phyloP scores from a whole-genome alignment of 345 rosid genomes.

The Dipteronia dyeriana region DNA sequence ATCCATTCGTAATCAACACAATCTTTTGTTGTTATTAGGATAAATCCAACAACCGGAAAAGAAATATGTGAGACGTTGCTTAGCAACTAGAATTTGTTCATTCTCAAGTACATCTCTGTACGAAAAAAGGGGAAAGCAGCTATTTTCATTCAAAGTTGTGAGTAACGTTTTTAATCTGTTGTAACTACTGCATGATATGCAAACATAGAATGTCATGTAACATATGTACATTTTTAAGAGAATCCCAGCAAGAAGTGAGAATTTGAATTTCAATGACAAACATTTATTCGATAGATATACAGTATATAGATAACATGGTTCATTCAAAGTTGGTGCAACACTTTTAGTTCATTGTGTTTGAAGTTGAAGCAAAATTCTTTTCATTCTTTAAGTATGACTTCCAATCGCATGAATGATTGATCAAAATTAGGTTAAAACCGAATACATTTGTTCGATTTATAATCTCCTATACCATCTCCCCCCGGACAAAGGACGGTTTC shows the following conservation, averaged over 20 bases:
- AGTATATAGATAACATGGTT: no score
- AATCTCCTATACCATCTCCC: no score
- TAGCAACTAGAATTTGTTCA: slow-evolving; percentile 50
- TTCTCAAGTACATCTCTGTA: neutral
- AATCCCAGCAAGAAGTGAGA: neutral
- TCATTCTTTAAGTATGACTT: no score
- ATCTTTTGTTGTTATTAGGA: slow-evolving; percentile 39
- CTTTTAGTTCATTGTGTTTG: no score
- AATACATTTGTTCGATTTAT: no score
- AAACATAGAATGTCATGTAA: no score
- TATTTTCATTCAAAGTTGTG: slow-evolving; percentile 23
- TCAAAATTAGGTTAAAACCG: no score
- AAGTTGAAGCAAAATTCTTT: no score
- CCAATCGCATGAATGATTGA: no score
- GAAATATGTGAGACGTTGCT: slow-evolving; percentile 78
- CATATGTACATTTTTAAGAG: neutral
- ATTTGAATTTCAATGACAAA: neutral
- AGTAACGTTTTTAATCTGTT: slow-evolving; percentile 6
- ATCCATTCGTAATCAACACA: neutral
- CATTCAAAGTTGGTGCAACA: no score
- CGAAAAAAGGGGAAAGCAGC: slow-evolving; percentile 6
- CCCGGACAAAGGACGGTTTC: no score
- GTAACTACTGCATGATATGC: neutral
- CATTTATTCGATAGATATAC: neutral
- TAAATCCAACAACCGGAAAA: slow-evolving; percentile 76